phyloP scores from a whole-genome alignment of 2,329 filamentous ascomycete species.

The Fusarium hostae region DNA sequence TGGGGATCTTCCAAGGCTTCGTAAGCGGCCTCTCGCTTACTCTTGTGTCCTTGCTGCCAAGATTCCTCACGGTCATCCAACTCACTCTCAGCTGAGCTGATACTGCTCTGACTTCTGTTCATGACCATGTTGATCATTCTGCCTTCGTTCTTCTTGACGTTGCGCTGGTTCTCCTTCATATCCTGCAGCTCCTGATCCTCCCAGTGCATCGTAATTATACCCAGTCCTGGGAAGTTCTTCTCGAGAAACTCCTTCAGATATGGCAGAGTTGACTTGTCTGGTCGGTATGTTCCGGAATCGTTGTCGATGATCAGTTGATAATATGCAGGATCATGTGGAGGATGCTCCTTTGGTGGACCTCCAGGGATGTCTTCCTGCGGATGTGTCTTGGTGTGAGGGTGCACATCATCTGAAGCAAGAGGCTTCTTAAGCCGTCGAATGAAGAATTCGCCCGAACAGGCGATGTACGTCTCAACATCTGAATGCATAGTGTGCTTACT shows the following conservation, averaged over 20 bases:
- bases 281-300: slow-evolving; percentile 92
- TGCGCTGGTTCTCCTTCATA: slow-evolving; percentile 80
- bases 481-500: slow-evolving; percentile 98
- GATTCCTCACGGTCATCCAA: slow-evolving; percentile 58
- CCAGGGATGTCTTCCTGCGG: slow-evolving; percentile 59
- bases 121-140: slow-evolving; percentile 64
- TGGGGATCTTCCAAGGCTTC: slow-evolving; percentile 63
- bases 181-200: slow-evolving; percentile 78
- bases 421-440: slow-evolving; percentile 73
- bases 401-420: slow-evolving; percentile 54
- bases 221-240: slow-evolving; percentile 79
- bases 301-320: slow-evolving; percentile 97
- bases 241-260: slow-evolving; percentile 76
- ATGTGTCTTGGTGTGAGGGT: slow-evolving; percentile 61
- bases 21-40: slow-evolving; percentile 63
- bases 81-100: slow-evolving; percentile 65
- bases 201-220: slow-evolving; percentile 79
- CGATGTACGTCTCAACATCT: slow-evolving; percentile 89
- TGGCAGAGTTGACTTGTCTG: slow-evolving; percentile 80
- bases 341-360: slow-evolving; percentile 57
- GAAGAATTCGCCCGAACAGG: slow-evolving; percentile 94
- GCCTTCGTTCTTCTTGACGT: slow-evolving; percentile 75
- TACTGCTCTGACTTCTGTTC: slow-evolving; percentile 63
- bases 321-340: slow-evolving; percentile 60
- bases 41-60: slow-evolving; percentile 56